Percentiles rank a stretch among this genome's conserved stretches.
phyloP scores from a whole-genome alignment of 495 filamentous ascomycete genomes.

The Aspergillus coremiiformis region DNA sequence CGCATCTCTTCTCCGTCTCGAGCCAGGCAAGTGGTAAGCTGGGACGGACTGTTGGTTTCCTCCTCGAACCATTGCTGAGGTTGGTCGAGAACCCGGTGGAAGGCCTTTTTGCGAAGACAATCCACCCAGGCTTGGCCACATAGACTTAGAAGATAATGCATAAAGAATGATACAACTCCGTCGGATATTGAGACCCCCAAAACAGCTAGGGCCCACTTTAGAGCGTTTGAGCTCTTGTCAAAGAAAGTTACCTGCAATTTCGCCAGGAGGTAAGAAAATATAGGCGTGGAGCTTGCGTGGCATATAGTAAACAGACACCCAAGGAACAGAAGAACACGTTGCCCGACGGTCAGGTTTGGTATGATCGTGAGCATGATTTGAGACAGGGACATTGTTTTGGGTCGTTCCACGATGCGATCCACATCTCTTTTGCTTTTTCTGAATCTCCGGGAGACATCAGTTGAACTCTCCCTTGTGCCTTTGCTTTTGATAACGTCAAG shows the following conservation, averaged over 20 bases:
- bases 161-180: constrained; percentile 53
- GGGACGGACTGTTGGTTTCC: constrained; percentile 52
- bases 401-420: constrained; percentile 1
- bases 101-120: constrained; percentile 56
- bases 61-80: constrained; percentile 79
- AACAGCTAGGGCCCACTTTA: constrained; percentile 62
- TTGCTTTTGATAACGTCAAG: not conserved
- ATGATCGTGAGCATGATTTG: constrained; percentile 68
- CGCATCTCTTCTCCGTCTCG: constrained; percentile 83
- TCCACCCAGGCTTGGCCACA: constrained; percentile 77
- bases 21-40: constrained; percentile 65
- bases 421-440: not conserved
- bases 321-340: constrained; percentile 49
- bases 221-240: constrained; percentile 31
- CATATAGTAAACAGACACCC: constrained; percentile 55
- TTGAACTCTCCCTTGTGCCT: not conserved
- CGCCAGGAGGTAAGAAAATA: constrained; percentile 73
- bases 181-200: constrained; percentile 63
- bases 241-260: constrained; percentile 67
- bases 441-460: not conserved
- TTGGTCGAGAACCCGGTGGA: constrained; percentile 68
- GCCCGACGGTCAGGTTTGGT: constrained; percentile 49
- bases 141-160: constrained; percentile 62
- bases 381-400: constrained; percentile 31
- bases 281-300: constrained; percentile 63